A percentile compares a stretch with the other conserved stretches of the same genome.
These are phyloP conservation scores for Ascoidea rubescens DNA, from an alignment of 805 yeast species.

Conservation along the genomic window DNA sequence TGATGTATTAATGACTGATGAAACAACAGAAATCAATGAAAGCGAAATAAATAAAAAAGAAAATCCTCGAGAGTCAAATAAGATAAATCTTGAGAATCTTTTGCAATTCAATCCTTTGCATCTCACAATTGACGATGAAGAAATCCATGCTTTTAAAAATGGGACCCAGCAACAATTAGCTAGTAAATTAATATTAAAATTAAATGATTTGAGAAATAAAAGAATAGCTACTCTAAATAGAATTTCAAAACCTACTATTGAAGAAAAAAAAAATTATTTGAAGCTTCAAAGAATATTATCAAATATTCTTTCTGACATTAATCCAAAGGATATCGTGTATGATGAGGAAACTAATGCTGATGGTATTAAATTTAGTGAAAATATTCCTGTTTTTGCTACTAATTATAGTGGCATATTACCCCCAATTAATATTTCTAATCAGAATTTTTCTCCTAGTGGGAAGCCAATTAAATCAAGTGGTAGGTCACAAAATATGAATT, in stretches of 20 bases:
- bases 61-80: slow-evolving; percentile 1
- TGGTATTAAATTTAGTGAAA: slow-evolving; percentile 19
- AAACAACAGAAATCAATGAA: neutral
- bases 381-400: slow-evolving; percentile 56
- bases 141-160: slow-evolving; percentile 28
- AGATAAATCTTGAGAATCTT: slow-evolving; percentile 25
- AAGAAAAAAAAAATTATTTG: slow-evolving; percentile 28
- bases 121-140: slow-evolving; percentile 32
- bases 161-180: slow-evolving; percentile 29
- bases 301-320: slow-evolving; percentile 23
- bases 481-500: neutral
- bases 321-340: slow-evolving; percentile 20
- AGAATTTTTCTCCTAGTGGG: too few relatives aligned
- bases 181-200: slow-evolving; percentile 28
- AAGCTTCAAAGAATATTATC: slow-evolving; percentile 31
- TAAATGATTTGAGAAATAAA: slow-evolving; percentile 35
- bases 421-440: neutral
- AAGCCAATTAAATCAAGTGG: neutral
- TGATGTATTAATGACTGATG: neutral
- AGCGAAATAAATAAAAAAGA: slow-evolving; percentile 6
- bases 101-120: slow-evolving; percentile 37
- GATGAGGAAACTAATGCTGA: slow-evolving; percentile 19
- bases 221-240: slow-evolving; percentile 19
- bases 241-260: slow-evolving; percentile 22
- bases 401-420: slow-evolving; percentile 69